Conservation (phyloP, 2,329 filamentous ascomycete species). For the Scedosporium boydii region DNA sequence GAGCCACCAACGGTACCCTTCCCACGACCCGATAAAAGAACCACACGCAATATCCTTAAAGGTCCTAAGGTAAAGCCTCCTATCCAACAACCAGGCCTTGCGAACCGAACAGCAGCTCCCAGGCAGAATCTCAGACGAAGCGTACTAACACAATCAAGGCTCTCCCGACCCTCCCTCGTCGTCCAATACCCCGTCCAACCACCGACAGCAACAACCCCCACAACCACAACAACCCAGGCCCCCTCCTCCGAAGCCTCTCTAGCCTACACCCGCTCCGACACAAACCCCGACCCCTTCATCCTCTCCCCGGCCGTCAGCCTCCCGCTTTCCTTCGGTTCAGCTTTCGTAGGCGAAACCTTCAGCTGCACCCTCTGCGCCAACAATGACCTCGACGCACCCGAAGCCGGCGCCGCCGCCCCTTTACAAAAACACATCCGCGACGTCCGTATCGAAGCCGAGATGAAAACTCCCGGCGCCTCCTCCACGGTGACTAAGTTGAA, state of each 20-base stretch:
- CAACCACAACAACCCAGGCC: constrained; percentile 29
- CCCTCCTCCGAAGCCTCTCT: constrained; percentile 56
- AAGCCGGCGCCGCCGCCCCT: constrained; percentile 5
- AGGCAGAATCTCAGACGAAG: too few relatives aligned
- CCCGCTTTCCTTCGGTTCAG: constrained; percentile 83
- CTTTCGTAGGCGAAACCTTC: constrained; percentile 93
- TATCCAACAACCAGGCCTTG: neutral
- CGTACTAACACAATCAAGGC: constrained; percentile 23
- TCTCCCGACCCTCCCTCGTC: constrained; percentile 73
- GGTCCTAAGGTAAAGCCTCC: constrained; percentile 48
- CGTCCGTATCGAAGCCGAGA: constrained; percentile 79
- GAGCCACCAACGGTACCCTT: constrained; percentile 50
- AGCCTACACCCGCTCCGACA: constrained; percentile 47
- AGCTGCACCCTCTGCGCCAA: constrained; percentile 93
- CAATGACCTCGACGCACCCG: constrained; percentile 50
- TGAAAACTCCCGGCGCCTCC: constrained; percentile 71
- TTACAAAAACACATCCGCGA: constrained; percentile 52
- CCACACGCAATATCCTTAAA: constrained; percentile 73
- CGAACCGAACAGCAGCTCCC: neutral
- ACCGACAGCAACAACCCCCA: constrained; percentile 19
- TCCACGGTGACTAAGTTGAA: constrained; percentile 52
- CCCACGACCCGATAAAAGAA: constrained; percentile 55
- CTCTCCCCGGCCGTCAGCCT: constrained; percentile 65
- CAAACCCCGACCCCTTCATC: constrained; percentile 35
- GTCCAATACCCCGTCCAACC: constrained; percentile 47